A percentile compares a stretch with the other conserved stretches of the same genome.
Conservation (phyloP, 441 rosid species). For the Viola pubescens region DNA sequence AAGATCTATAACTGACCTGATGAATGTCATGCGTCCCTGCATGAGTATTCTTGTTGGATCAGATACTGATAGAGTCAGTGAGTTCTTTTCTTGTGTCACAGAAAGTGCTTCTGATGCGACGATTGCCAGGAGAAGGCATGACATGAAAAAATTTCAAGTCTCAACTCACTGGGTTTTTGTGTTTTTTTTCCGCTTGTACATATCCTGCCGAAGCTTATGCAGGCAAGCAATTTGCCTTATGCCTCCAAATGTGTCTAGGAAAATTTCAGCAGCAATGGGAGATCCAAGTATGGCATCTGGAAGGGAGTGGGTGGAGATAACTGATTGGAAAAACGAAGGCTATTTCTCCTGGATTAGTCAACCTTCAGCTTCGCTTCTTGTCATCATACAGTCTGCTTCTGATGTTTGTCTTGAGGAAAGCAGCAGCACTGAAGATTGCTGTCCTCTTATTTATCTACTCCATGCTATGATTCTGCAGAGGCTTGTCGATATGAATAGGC, state of each 20-base stretch:
- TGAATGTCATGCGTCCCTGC: conserved; percentile 47
- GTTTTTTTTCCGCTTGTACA: conserved; percentile 62
- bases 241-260: conserved; percentile 51
- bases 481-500: conserved; percentile 82
- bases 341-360: conserved; percentile 73
- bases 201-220: conserved; percentile 66
- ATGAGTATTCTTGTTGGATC: conserved; percentile 48
- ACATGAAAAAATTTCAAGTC: conserved; percentile 21
- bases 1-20: conserved; percentile 45
- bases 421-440: conserved; percentile 30
- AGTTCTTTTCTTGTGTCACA: conserved; percentile 42
- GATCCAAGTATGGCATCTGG: conserved; percentile 53
- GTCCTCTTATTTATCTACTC: conserved; percentile 47
- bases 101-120: conserved; percentile 30
- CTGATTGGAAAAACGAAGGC: conserved; percentile 53
- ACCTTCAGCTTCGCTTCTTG: conserved; percentile 61
- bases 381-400: conserved; percentile 47
- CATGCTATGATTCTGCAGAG: conserved; percentile 70
- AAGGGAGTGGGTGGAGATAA: conserved; percentile 57
- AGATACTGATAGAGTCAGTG: conserved; percentile 35
- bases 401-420: conserved; percentile 36
- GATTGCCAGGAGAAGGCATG: conserved; percentile 24
- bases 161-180: conserved; percentile 53
- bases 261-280: conserved; percentile 46
- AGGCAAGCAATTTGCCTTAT: conserved; percentile 64